Evolutionary conservation across 106 monocot species (phyloP).

Genomic region (Acanthochlamys bracteata): DNA sequence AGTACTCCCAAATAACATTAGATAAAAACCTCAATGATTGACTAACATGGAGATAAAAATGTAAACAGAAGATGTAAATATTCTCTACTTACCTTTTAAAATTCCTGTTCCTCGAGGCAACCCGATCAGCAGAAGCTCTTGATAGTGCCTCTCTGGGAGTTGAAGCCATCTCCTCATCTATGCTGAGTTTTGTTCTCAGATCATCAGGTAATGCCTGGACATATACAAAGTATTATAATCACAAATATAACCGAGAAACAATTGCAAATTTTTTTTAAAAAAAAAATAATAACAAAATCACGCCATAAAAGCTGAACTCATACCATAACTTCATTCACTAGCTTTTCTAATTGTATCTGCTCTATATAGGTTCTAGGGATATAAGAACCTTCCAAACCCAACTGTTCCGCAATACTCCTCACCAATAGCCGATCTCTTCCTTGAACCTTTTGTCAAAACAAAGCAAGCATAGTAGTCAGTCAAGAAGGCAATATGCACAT

Average conservation of each 20-base stretch:
- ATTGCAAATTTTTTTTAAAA: not conserved
- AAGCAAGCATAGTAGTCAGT: not conserved
- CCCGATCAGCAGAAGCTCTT: conserved; percentile 62
- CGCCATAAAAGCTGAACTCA: not conserved
- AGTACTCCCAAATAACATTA: too few species aligned
- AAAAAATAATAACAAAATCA: not conserved
- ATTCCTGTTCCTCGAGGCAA: conserved; percentile 57
- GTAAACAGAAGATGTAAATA: too few species aligned
- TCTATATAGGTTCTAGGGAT: conserved; percentile 90
- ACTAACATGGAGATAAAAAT: too few species aligned
- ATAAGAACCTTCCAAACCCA: conserved; percentile 90
- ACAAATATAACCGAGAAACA: too few species aligned
- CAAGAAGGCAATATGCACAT: not conserved
- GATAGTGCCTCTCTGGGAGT: conserved; percentile 73
- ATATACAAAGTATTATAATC: conserved; percentile 1
- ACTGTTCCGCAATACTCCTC: conserved; percentile 48
- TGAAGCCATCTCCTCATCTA: conserved; percentile 56
- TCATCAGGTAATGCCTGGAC: conserved; percentile 89
- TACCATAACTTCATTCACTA: conserved; percentile 84
- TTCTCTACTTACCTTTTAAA: conserved; percentile 39
- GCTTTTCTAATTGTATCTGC: conserved; percentile 95
- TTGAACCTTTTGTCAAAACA: conserved; percentile 60
- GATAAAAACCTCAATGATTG: too few species aligned
- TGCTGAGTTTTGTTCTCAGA: conserved; percentile 77
- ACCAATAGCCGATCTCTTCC: conserved; percentile 76